Base-by-base conservation (phyloP, 1,284 basidiomycete species). In the Rhodotorula sp. region DNA sequence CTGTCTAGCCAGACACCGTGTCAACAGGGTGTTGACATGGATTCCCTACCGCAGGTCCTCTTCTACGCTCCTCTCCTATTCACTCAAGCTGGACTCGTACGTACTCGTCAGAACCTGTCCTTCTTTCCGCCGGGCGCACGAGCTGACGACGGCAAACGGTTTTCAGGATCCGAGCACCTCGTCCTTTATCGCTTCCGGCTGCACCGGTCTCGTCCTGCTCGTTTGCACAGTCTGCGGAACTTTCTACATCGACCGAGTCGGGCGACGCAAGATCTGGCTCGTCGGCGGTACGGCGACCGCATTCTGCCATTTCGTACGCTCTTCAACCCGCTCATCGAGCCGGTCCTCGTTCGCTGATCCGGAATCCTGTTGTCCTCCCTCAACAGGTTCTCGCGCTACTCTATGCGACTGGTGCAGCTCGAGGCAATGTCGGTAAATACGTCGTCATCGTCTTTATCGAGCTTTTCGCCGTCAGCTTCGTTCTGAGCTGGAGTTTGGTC, bases 51-150 rank as follows among this genome's bases (percentile, higher is more conserved):
- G 16, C 29, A 64, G 63, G 70, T 71, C 20, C 47, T 73, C 10
- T 71, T 86, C 79, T 87, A 85, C 69, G 86, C 85, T 0, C 86
- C 86, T 0, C 81, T 84, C 5, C 79, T 87, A 23, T 87, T 87
- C 76, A 78, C 82, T 7, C 67, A 75, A 64, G 65, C 69, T 1
- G 72, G 66, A 14, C 81, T 87, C 26, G 82, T 56, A 26, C 23
- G 54, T 26, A 12, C 39, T 14, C 39, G 39, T 3, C 39, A 43
- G 10, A 14, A 14, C 39, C 10, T 12, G 39, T 12, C 39, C 39
- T 14, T 3, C 39, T 43, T 43, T 43, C 39, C 39, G 39, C 39
- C 39, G 39, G 10, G 39, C 39, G 39, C 12, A 43, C 39, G 39
- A 43, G 39, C 39, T 43, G 39, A 43, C 39, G 10, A 56, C 54